phyloP scores from a whole-genome alignment of 345 rosid genomes.

The Eucalyptus caleyi region DNA sequence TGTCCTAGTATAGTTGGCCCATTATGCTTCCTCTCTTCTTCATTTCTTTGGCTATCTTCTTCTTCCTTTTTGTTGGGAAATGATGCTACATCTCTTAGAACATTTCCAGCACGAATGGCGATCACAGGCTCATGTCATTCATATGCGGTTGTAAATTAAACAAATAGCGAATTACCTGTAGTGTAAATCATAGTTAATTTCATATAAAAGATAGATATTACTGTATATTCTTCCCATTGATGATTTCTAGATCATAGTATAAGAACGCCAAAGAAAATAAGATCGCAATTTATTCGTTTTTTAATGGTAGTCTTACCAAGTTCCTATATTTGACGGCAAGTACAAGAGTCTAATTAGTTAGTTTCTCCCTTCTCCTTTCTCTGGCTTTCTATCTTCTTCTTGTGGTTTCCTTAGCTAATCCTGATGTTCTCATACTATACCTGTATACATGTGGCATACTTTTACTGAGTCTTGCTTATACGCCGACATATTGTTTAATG shows the following conservation, averaged over 20 bases:
- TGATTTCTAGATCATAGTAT: not conserved
- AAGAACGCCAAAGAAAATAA: not conserved
- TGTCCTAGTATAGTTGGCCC: not conserved
- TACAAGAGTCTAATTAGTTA: not conserved
- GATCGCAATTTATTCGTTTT: not conserved
- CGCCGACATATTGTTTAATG: not conserved
- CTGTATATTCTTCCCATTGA: not conserved
- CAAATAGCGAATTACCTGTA: not conserved
- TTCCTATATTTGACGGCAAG: not conserved
- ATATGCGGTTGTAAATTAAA: not conserved
- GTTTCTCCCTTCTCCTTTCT: not conserved
- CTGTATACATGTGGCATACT: not conserved
- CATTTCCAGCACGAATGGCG: not conserved
- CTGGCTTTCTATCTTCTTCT: not conserved
- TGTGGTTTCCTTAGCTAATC: not conserved
- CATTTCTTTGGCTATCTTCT: not conserved
- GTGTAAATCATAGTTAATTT: not conserved
- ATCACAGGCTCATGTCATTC: not conserved
- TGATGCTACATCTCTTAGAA: not conserved
- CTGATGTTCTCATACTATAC: not conserved
- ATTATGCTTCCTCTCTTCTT: not conserved
- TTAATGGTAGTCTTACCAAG: not conserved
- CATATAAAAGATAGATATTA: not conserved
- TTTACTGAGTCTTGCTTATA: not conserved
- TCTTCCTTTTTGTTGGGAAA: not conserved